Conservation (phyloP, 805 yeast species). For the Torulaspora quercuum region DNA sequence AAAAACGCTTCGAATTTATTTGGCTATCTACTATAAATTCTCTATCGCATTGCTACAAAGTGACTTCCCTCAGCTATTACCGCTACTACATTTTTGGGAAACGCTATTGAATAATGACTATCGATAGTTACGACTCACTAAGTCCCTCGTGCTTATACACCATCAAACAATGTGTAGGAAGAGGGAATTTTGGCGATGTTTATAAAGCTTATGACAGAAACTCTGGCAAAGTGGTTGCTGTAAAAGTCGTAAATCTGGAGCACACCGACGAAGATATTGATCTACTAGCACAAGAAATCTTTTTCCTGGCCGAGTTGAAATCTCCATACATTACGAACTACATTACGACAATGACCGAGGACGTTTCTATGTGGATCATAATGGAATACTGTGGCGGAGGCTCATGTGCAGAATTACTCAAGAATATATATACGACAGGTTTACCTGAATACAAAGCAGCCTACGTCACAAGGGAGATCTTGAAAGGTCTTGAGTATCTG, state of each 20-base stretch:
- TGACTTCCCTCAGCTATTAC: neutral
- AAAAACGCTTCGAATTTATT: neutral
- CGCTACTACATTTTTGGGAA: neutral
- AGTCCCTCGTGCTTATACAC: constrained; percentile 35
- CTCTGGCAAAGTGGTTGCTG: constrained; percentile 57
- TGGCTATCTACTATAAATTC: constrained; percentile 1
- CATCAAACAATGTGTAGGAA: constrained; percentile 61
- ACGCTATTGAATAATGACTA: constrained; percentile 6
- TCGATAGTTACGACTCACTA: neutral
- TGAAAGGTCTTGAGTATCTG: constrained; percentile 70
- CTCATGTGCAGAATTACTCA: constrained; percentile 74
- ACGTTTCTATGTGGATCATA: constrained; percentile 74
- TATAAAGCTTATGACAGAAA: constrained; percentile 51
- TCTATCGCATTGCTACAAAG: constrained; percentile 9
- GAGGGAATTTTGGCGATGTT: constrained; percentile 87
- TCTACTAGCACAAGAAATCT: constrained; percentile 71
- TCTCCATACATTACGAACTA: constrained; percentile 67
- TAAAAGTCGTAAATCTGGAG: constrained; percentile 83
- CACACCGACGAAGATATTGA: constrained; percentile 72
- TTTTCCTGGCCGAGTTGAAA: constrained; percentile 61
- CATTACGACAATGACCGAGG: constrained; percentile 59
- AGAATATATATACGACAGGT: constrained; percentile 34
- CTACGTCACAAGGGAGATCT: constrained; percentile 57
- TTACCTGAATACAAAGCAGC: constrained; percentile 50
- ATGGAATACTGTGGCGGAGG: constrained; percentile 98